Conservation (phyloP, 1,139 yeast genomes). For the Hansenula sp. region DNA sequence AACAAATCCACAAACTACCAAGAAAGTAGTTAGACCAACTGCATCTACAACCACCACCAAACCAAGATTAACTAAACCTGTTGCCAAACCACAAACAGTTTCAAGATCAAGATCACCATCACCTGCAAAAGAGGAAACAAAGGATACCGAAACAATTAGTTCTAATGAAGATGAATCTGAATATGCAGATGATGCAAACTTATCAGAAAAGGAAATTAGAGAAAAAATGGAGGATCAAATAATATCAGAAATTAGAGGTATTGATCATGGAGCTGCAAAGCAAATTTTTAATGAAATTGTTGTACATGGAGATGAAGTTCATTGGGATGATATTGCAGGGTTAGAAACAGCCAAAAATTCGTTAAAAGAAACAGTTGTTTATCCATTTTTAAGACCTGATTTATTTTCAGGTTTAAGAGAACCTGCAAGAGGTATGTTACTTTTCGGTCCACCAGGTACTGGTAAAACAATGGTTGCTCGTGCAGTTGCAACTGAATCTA, state of each 20-base stretch:
- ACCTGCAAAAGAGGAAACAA: constrained; percentile 18
- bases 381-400: constrained; percentile 93
- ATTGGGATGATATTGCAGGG: constrained; percentile 97
- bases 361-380: constrained; percentile 92
- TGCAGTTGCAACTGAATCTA: constrained; percentile 96
- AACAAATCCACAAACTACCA: not conserved
- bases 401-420: constrained; percentile 87
- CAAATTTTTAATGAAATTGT: constrained; percentile 90
- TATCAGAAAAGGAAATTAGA: constrained; percentile 23
- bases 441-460: constrained; percentile 98
- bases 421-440: constrained; percentile 93
- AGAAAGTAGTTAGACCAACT: not conserved
- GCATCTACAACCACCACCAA: constrained; percentile 7
- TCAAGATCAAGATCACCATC: constrained; percentile 17
- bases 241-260: constrained; percentile 33
- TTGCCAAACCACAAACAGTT: too few species aligned
- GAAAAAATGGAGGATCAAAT: constrained; percentile 33
- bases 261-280: constrained; percentile 67
- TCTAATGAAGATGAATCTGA: constrained; percentile 22
- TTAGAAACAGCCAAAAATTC: constrained; percentile 85
- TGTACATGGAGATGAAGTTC: constrained; percentile 91
- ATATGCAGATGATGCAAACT: constrained; percentile 18
- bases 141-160: constrained; percentile 30
- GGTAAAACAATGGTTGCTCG: constrained; percentile 97
- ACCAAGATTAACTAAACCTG: not conserved